These are phyloP conservation scores for Amoebophrya sp. DNA, from an alignment of 169 alveolate genomes.

Conservation along the genomic window DNA sequence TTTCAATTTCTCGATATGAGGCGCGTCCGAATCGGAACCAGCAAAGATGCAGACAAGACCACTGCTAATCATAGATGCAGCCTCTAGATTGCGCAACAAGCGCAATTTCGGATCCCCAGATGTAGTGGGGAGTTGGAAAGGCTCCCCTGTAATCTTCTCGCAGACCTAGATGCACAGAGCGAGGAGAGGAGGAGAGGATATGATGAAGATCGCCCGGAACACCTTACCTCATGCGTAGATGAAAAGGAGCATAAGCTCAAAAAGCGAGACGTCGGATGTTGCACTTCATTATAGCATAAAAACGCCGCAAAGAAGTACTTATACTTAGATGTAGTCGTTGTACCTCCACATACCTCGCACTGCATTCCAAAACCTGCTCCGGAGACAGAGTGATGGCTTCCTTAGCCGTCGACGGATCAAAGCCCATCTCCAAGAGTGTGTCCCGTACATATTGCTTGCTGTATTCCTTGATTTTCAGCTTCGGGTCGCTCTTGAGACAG, in stretches of 20 bases:
- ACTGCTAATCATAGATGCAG: not conserved
- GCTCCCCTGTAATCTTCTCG: slow-evolving; percentile 31
- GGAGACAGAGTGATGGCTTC: not conserved
- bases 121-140: not conserved
- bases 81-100: not conserved
- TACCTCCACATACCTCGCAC: not conserved
- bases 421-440: slow-evolving; percentile 39
- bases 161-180: slow-evolving; percentile 23
- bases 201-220: too few relatives aligned
- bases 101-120: not conserved
- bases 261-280: too few relatives aligned
- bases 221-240: too few relatives aligned
- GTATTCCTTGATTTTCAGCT: slow-evolving; percentile 37
- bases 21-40: slow-evolving; percentile 33
- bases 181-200: too few relatives aligned
- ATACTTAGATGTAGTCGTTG: too few relatives aligned
- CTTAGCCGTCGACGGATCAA: not conserved
- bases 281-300: too few relatives aligned
- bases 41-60: slow-evolving; percentile 3
- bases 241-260: too few relatives aligned
- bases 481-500: slow-evolving; percentile 31
- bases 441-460: slow-evolving; percentile 46
- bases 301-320: too few relatives aligned
- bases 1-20: slow-evolving; percentile 36
- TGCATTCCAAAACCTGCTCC: slow-evolving; percentile 35